phyloP scores from a whole-genome alignment of 805 yeast species.

The Saccharomycodes ludwigii region DNA sequence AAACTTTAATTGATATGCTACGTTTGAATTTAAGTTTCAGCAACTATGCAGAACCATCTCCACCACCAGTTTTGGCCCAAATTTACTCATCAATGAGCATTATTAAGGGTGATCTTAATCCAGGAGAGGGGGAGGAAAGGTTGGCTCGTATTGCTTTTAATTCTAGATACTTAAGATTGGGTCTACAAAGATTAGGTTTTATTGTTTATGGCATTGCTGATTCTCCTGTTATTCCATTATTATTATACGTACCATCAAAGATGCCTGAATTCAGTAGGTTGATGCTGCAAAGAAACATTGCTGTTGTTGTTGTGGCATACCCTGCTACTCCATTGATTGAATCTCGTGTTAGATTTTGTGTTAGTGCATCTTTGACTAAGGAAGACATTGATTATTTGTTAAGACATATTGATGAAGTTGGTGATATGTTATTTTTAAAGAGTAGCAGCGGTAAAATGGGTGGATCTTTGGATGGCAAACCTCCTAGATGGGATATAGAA shows the following conservation, averaged over 20 bases:
- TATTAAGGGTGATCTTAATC: constrained; percentile 69
- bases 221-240: constrained; percentile 87
- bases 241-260: constrained; percentile 81
- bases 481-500: constrained; percentile 68
- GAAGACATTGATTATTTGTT: constrained; percentile 81
- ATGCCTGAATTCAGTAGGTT: constrained; percentile 87
- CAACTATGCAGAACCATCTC: constrained; percentile 69
- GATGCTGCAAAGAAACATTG: constrained; percentile 69
- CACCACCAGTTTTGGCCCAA: constrained; percentile 89
- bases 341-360: constrained; percentile 86
- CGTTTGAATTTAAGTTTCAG: constrained; percentile 63
- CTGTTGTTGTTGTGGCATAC: constrained; percentile 93
- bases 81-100: constrained; percentile 69
- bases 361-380: constrained; percentile 83
- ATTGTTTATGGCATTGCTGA: constrained; percentile 92
- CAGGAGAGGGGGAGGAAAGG: constrained; percentile 89
- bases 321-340: constrained; percentile 93
- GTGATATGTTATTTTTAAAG: constrained; percentile 64
- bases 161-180: constrained; percentile 84
- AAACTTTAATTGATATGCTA: constrained; percentile 57
- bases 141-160: constrained; percentile 90
- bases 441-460: constrained; percentile 70
- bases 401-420: constrained; percentile 60
- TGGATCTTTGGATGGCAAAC: constrained; percentile 43
- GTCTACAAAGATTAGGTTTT: constrained; percentile 84